Evolutionary conservation across 2,329 filamentous ascomycete genomes (phyloP).

Genomic region (Xylaria polymorpha): DNA sequence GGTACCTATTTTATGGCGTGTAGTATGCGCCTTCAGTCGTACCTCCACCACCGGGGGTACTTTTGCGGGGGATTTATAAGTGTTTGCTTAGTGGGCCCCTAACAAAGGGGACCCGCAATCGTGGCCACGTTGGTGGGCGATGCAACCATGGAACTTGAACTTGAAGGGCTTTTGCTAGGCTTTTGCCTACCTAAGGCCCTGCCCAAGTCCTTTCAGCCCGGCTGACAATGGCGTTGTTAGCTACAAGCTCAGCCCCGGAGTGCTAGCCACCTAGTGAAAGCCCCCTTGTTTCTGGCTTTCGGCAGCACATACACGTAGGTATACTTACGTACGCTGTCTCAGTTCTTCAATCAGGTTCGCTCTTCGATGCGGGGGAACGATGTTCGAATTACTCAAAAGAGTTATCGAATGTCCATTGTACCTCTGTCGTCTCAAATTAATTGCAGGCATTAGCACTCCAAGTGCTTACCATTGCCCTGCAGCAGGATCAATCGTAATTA

Average conservation of each 20-base stretch:
- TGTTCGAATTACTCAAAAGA: constrained; percentile 21
- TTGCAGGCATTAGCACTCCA: constrained; percentile 12
- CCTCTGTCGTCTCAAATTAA: constrained; percentile 11
- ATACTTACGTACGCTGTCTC: constrained; percentile 16
- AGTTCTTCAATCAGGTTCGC: not conserved
- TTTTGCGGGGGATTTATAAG: not conserved
- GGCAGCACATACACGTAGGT: not conserved
- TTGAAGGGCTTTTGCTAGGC: not conserved
- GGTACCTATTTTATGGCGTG: not conserved
- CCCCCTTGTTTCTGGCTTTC: constrained; percentile 10
- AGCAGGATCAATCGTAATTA: constrained; percentile 5
- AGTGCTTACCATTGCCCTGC: constrained; percentile 12
- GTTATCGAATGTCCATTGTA: constrained; percentile 25
- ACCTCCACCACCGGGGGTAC: not conserved
- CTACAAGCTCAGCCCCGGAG: constrained; percentile 30
- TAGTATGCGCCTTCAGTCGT: not conserved
- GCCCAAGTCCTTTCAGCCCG: constrained; percentile 21
- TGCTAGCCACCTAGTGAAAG: not conserved
- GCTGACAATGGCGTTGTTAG: constrained; percentile 36
- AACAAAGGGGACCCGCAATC: constrained; percentile 22
- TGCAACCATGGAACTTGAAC: constrained; percentile 11
- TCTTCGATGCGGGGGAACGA: constrained; percentile 15
- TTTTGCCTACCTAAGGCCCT: not conserved
- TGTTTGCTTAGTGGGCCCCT: constrained; percentile 20
- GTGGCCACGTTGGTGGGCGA: constrained; percentile 28